Base-by-base conservation (phyloP, 805 yeast genomes). In the Nakazawaea ishiwadae region DNA sequence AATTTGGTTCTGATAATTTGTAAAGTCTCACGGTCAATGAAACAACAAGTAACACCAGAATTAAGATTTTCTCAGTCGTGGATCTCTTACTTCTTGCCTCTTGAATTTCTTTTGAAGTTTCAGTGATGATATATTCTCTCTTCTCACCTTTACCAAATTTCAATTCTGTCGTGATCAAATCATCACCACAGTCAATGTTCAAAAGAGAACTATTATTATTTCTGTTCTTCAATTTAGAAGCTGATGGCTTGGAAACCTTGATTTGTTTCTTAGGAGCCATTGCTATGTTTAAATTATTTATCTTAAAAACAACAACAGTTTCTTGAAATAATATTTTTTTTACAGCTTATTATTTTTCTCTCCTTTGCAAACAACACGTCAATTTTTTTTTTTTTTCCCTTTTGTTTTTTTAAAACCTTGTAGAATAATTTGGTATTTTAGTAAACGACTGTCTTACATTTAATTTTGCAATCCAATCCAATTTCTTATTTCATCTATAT, bases 1-100 rank as follows among this genome's bases (percentile, higher is more conserved):
- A 78, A 52, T 79, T 63, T 30, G 99, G 99, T 47, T 65, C 56
- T 20, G 73, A 66, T 44, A 93, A 66, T 40, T 73, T 66, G 49
- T 69, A 66, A 40, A 84, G 67, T 51, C 99, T 78, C 37, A 87
- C 73, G 35, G 61, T 52, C 10, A 69, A 47, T 0, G 96, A 74
- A 28, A 80, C 50, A 2, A 70, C 50, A n/a, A 76, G 53, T 40
- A 86, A 63, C 12, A 65, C 55, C 2, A 52, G 58, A 5, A 76
- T 47, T n/a, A 69, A 47, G 1, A 65, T 4, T 5, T 20, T 39
- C 50, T 79, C 84, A 23, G 56, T 54, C 3, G 40, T 9, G 1
- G 66, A 45, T 6, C 52, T 50, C n/a, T 63, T 58, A 1, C 70
- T 51, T 54, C 84, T 74, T 37, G 66, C 51, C 4, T 58, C 56